phyloP scores from a whole-genome alignment of 2,329 filamentous ascomycete species.

The Colletotrichum cereale region DNA sequence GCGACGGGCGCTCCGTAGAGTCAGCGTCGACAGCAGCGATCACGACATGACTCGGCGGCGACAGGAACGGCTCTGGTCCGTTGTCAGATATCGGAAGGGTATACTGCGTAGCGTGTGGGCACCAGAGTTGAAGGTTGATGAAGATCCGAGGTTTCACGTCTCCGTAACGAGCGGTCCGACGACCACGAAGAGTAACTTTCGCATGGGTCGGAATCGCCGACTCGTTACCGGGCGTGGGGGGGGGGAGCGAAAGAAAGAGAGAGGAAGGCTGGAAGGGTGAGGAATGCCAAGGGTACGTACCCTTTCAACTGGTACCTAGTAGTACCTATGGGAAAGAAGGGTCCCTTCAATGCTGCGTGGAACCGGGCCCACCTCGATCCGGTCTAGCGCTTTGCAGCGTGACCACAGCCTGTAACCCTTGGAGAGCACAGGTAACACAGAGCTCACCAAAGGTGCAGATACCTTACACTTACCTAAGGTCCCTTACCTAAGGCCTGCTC shows the following conservation, averaged over 20 bases:
- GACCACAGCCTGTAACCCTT: constrained; percentile 2
- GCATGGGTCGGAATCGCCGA: not conserved
- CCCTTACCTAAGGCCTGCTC: too few relatives aligned
- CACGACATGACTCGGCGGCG: constrained; percentile 29
- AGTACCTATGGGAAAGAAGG: not conserved
- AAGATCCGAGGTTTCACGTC: constrained; percentile 38
- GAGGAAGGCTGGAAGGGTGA: not conserved
- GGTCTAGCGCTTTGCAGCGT: constrained; percentile 24
- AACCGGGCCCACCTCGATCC: constrained; percentile 23
- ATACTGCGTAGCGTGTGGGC: not conserved
- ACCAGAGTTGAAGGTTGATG: constrained; percentile 23
- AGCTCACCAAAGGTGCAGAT: too few relatives aligned
- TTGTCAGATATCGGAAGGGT: constrained; percentile 18
- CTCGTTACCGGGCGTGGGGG: not conserved
- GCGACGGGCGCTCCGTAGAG: not conserved
- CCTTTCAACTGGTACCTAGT: too few relatives aligned
- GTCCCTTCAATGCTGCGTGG: not conserved
- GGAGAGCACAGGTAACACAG: too few relatives aligned
- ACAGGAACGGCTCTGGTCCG: constrained; percentile 19
- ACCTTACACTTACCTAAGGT: too few relatives aligned
- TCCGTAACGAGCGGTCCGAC: not conserved
- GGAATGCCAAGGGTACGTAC: not conserved
- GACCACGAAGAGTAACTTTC: not conserved
- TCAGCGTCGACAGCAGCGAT: not conserved
- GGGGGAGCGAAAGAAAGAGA: not conserved